Conservation (phyloP, 192 early-diverging fungal genomes). For the Lobosporangium transversale region DNA sequence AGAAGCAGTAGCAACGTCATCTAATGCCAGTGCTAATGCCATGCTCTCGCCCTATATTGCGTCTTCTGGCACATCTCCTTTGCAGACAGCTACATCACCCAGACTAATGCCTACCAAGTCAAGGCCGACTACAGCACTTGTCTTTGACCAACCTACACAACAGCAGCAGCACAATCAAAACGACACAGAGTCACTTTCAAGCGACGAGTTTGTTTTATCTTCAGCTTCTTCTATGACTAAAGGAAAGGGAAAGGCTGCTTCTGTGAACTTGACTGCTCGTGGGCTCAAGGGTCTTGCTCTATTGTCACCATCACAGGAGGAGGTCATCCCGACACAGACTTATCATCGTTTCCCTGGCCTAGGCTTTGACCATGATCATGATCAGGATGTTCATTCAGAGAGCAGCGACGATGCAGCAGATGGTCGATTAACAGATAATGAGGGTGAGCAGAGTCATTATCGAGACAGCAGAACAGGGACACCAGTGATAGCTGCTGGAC, state of each 20-base stretch:
- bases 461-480: constrained; percentile 19
- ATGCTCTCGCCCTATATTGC: not conserved
- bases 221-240: constrained; percentile 13
- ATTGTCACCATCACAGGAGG: no score
- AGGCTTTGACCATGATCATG: no score
- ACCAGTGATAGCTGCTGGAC: constrained; percentile 40
- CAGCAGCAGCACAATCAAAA: constrained; percentile 15
- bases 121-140: constrained; percentile 36
- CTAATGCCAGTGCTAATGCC: not conserved
- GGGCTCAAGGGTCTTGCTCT: not conserved
- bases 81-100: constrained; percentile 42
- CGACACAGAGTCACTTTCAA: constrained; percentile 34
- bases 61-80: constrained; percentile 9
- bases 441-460: constrained; percentile 17
- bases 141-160: constrained; percentile 25
- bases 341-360: no score
- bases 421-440: constrained; percentile 38
- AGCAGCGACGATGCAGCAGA: constrained; percentile 33
- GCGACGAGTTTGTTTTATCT: constrained; percentile 44
- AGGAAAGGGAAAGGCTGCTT: not conserved
- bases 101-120: constrained; percentile 47
- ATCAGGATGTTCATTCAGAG: no score
- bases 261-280: not conserved
- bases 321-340: no score
- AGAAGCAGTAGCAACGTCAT: not conserved